Conservation (phyloP, 1,284 basidiomycete genomes). For the Xanthoconium separans region DNA sequence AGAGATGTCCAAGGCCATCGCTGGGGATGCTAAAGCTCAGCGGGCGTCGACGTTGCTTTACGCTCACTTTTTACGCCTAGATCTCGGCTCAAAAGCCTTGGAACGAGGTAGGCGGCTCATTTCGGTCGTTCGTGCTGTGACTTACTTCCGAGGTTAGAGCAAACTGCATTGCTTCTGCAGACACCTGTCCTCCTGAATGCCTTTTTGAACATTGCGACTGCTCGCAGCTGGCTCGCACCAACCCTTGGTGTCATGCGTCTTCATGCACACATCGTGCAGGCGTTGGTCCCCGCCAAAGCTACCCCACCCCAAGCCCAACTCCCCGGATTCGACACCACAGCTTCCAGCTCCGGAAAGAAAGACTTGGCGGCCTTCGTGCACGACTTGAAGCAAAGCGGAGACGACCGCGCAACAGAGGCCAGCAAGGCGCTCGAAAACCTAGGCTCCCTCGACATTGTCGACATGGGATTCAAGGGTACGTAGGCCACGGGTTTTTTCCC, state of each 20-base stretch:
- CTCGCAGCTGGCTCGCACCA: slow-evolving; percentile 91
- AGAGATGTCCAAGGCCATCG: slow-evolving; percentile 43
- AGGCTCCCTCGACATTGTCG: slow-evolving; percentile 82
- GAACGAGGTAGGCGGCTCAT: slow-evolving; percentile 54
- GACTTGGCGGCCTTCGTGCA: slow-evolving; percentile 24
- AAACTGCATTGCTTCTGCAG: slow-evolving; percentile 66
- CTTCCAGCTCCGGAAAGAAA: slow-evolving; percentile 29
- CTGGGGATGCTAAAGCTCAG: slow-evolving; percentile 37
- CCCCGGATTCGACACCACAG: slow-evolving; percentile 63
- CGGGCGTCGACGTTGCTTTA: slow-evolving; percentile 76
- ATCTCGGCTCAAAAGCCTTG: slow-evolving; percentile 56
- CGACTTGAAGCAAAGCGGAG: slow-evolving; percentile 18
- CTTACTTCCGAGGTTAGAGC: slow-evolving; percentile 46
- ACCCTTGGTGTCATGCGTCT: slow-evolving; percentile 81
- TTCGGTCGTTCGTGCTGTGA: background rate
- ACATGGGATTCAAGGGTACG: slow-evolving; percentile 86
- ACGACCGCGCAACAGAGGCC: slow-evolving; percentile 45
- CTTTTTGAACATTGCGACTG: slow-evolving; percentile 78
- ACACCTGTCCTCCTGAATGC: slow-evolving; percentile 78
- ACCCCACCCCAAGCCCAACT: slow-evolving; percentile 61
- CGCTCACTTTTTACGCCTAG: slow-evolving; percentile 81
- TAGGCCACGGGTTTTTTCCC: slow-evolving; percentile 1
- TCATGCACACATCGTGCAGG: slow-evolving; percentile 85
- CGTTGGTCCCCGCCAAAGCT: slow-evolving; percentile 61
- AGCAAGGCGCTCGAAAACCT: slow-evolving; percentile 71